These are phyloP conservation scores for Chara braunii DNA, from an alignment of 139 green algal species.

Conservation along the genomic window DNA sequence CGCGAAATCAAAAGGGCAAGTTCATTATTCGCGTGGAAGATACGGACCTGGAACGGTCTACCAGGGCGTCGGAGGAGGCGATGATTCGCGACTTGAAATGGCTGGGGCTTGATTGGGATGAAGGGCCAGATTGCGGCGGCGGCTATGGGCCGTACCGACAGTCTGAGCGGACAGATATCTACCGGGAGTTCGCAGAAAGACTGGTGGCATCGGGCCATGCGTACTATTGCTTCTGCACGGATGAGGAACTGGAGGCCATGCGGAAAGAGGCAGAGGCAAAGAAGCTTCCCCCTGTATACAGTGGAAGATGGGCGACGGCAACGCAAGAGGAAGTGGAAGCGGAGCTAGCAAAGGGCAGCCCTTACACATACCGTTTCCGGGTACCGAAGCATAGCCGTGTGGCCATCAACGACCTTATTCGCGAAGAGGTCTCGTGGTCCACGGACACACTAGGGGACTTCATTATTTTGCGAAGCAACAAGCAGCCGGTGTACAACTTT, in stretches of 20 bases:
- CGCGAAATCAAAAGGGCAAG: conserved; percentile 64
- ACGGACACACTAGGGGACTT: conserved; percentile 98
- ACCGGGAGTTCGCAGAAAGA: conserved; percentile 79
- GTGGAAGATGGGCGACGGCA: conserved; percentile 84
- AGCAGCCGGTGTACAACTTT: conserved; percentile 99
- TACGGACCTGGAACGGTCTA: conserved; percentile 88
- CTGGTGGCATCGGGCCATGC: conserved; percentile 73
- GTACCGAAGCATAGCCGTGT: conserved; percentile 65
- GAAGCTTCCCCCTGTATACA: conserved; percentile 90
- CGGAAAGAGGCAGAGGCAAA: conserved; percentile 81
- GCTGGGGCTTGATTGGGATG: conserved; percentile 93
- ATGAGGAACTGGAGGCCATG: conserved; percentile 74
- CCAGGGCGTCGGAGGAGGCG: conserved; percentile 75
- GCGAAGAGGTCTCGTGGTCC: conserved; percentile 86
- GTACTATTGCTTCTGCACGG: conserved; percentile 98
- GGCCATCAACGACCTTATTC: conserved; percentile 70
- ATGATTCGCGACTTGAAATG: conserved; percentile 87
- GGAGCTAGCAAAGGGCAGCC: conserved; percentile 64
- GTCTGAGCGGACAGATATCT: conserved; percentile 84
- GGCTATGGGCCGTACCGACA: conserved; percentile 87
- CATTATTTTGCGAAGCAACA: conserved; percentile 91
- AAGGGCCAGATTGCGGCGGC: conserved; percentile 82
- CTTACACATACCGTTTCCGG: conserved; percentile 88
- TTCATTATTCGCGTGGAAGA: conserved; percentile 96
- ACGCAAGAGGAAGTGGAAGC: conserved; percentile 72